Evolutionary conservation across 257 asterid species (phyloP).

Genomic region (Plectranthus barbatus): DNA sequence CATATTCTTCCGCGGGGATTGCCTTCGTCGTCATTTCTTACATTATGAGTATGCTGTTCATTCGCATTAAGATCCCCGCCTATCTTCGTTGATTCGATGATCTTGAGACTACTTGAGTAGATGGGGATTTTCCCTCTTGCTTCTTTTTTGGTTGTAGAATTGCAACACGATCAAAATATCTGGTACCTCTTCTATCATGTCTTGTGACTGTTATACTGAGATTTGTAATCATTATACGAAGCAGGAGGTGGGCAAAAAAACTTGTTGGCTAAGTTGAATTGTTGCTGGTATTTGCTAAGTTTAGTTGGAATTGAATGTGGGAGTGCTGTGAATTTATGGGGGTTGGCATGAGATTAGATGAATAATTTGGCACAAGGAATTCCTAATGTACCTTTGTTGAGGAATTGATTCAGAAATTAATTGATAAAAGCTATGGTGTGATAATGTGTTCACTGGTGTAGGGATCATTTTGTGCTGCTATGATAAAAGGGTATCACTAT

Average conservation of each 20-base stretch:
- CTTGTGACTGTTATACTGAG: constrained; percentile 3
- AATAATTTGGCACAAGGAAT: background rate
- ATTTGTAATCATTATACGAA: background rate
- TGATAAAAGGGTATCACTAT: too few relatives aligned
- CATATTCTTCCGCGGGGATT: constrained; percentile 70
- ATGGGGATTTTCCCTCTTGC: background rate
- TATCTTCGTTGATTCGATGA: constrained; percentile 54
- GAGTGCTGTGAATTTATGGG: background rate
- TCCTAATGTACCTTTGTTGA: background rate
- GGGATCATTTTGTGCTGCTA: background rate
- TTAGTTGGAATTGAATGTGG: background rate
- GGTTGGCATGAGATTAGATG: background rate
- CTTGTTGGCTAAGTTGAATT: background rate
- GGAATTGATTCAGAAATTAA: background rate
- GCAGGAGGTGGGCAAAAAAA: background rate
- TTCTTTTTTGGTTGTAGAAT: background rate
- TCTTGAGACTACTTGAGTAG: background rate
- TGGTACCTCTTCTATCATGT: background rate
- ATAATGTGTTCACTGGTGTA: background rate
- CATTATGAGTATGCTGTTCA: constrained; percentile 86
- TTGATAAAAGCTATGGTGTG: background rate
- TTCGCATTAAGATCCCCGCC: constrained; percentile 88
- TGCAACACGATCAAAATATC: background rate
- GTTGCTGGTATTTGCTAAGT: background rate
- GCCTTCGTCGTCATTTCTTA: constrained; percentile 65